Evolutionary conservation across 768 basidiomycete genomes (phyloP), one percentile per base, ranked within the genome.

Genomic region (Zangia roseola): DNA sequence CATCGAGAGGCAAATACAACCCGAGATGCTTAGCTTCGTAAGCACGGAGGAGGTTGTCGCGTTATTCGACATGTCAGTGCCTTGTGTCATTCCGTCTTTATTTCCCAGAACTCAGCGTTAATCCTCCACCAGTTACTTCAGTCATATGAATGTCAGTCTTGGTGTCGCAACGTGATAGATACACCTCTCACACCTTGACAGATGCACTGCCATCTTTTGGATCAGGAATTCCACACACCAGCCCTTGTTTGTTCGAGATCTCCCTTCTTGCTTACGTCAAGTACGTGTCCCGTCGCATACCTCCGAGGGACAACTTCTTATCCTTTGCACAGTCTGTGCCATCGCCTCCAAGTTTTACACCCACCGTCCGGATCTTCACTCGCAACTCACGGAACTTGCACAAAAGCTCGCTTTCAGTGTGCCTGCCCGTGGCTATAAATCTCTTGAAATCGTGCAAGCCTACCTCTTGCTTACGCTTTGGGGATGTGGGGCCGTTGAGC

Each of bases 381-480:
- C 81, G 2, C 81, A 80, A 45, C 75, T 97, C 39, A 79, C 86
- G 1, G 91, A 91, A 47, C 78, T 94, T 28, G 87, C 89, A 3
- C 89, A 90, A 61, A 86, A 89, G 58, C 81, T 97, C 17, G 89
- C 94, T 0, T 97, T 94, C 68, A 82, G 75, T 52, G 88, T 92
- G 13, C 89, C 91, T 17, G 89, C 88, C 14, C 77, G 78, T 53
- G 91, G 91, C 0, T 93, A 91, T 74, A 95, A 95, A 69, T 88
- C 86, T n/a, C 81, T 93, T 37, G 92, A 94, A 71, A 92, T 95
- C 52, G 91, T 94, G 5, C 94, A 99, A 63, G 95, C 93, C 0
- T 99, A 97, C 67, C 72, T 97, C 17, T 74, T 99, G 9, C 82
- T 97, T 44, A 77, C 87, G 2, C 69, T 92, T 13, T 98, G 91